Percentiles rank a stretch among this genome's conserved stretches.
phyloP scores from a whole-genome alignment of 495 filamentous ascomycete genomes.

The Penicillium diatomitis region DNA sequence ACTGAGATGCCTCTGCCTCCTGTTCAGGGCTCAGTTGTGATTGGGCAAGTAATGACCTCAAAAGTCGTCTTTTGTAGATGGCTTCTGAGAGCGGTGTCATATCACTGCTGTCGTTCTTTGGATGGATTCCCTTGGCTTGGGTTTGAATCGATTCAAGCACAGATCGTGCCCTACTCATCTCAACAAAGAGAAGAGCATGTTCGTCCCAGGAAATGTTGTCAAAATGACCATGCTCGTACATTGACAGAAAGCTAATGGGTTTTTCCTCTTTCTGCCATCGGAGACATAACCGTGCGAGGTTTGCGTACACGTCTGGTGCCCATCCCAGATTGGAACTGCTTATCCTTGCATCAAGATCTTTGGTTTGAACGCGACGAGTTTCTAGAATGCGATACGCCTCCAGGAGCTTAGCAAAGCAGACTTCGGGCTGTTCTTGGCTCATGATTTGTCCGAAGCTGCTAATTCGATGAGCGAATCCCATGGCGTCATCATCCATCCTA shows the following conservation, averaged over 20 bases:
- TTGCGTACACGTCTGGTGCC: slow-evolving; percentile 10
- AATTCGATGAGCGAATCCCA: slow-evolving; percentile 9
- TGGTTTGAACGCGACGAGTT: slow-evolving; percentile 8
- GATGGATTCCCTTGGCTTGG: slow-evolving; percentile 3
- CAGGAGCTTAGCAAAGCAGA: slow-evolving; percentile 13
- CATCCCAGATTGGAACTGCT: slow-evolving; percentile 3
- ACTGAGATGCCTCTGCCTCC: slow-evolving; percentile 11
- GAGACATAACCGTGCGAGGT: slow-evolving; percentile 12
- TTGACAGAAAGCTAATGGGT: slow-evolving; percentile 1
- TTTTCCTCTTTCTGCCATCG: neutral
- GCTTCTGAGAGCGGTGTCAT: slow-evolving; percentile 8
- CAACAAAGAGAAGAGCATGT: slow-evolving; percentile 19
- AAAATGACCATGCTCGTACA: slow-evolving; percentile 12
- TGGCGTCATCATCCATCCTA: slow-evolving; percentile 1
- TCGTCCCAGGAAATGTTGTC: slow-evolving; percentile 13
- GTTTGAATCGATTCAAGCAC: slow-evolving; percentile 14
- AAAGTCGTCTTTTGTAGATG: slow-evolving; percentile 14
- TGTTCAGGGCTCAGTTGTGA: slow-evolving; percentile 8
- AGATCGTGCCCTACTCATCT: slow-evolving; percentile 14
- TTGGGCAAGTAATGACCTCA: slow-evolving; percentile 11
- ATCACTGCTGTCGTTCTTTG: neutral
- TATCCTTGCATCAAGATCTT: slow-evolving; percentile 13
- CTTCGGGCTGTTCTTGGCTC: slow-evolving; percentile 9
- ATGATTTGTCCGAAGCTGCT: slow-evolving; percentile 7
- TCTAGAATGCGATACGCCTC: slow-evolving; percentile 11